Evolutionary conservation across 441 rosid species (phyloP), one percentile per base, ranked within the genome.

Genomic region (Omphalea diandra): DNA sequence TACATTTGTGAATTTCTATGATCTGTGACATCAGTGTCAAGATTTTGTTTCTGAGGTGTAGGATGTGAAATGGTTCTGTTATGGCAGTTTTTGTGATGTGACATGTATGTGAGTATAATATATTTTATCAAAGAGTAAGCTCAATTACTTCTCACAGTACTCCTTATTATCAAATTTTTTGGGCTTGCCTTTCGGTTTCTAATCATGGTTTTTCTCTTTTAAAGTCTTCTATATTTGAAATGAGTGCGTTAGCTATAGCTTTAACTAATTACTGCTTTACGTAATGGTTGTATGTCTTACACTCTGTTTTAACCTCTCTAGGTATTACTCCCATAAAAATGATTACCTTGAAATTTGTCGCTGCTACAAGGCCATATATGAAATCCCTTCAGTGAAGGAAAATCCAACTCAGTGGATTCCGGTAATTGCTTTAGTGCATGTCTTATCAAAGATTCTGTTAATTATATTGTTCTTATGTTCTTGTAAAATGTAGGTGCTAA

Each of bases 291-390:
- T 32, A 36, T 58, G 4, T 70, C 60, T 73, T 52, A 64, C 56
- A 26, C 9, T 29, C 3, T 36, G 17, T 1, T 53, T 7, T 67
- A 47, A 29, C 60, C 61, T 68, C 32, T 55, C 35, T 85, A 93
- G 99, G 92, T 95, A 95, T 67, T 87, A 91, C 75, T 76, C 93
- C 55, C 96, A 93, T 72, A 77, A 80, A 85, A 89, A 89, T 74
- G 98, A 93, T 50, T 95, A 95, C 81, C 84, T 95, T 57, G 99
- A 95, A 78, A 91, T 95, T 63, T 89, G 92, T 58, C 97, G 97
- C 69, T 89, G 97, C 93, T 93, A 95, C 78, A 90, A 89, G 93
- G 80, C 98, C 3, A 93, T 93, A 57, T 95, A 95, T 72, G 94
- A 91, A 81, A 95, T 95, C 64, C 97, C 91, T 35, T 83, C 93